Evolutionary conservation across 2,329 filamentous ascomycete species (phyloP), one percentile per base, ranked within the genome.

Genomic region (Pezicula neosporulosa): DNA sequence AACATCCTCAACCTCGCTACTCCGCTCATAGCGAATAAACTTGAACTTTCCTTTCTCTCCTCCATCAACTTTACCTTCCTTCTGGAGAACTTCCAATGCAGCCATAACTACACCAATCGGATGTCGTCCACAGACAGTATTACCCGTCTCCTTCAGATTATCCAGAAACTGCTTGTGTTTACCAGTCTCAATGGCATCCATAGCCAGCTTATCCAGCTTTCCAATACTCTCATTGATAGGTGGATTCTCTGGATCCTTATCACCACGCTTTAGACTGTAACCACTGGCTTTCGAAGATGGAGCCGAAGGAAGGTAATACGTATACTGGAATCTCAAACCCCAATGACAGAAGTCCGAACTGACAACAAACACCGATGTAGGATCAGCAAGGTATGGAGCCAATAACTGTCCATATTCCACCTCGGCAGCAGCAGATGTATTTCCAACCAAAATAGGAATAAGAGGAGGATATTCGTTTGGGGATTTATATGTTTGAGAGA

Each of bases 291-390:
- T 54, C 35, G 70, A 55, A 64, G 68, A 59, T 21, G 74, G 63
- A 58, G 76, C 50, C 55, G 78, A 53, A 53, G 81, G 72, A 30
- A 83, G 78, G 67, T 97, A 96, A 53, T 87, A 87, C 27, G 85
- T 89, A 69, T 97, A 99, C 50, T 80, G 75, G 69, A 97, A 99
- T 45, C 90, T 80, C 0, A 76, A 61, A 10, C 94, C 94, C 94
- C 94, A 99, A 70, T 99, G 94, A 58, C 93, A 97, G 68, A 99
- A 99, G 68, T 99, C 94, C 1, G 91, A 96, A 68, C 89, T 94
- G 56, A 97, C 80, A 54, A 99, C 80, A 66, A 97, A 97, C 1
- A 86, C 83, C 54, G 89, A 95, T 12, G 78, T 73, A 0, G 86
- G 81, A 60, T 96, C 87, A 33, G 77, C 75, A 6, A 99, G 72